Percentiles rank a stretch among this genome's conserved stretches.
phyloP scores from a whole-genome alignment of 306 rosid genomes.

The Alnus glutinosa region DNA sequence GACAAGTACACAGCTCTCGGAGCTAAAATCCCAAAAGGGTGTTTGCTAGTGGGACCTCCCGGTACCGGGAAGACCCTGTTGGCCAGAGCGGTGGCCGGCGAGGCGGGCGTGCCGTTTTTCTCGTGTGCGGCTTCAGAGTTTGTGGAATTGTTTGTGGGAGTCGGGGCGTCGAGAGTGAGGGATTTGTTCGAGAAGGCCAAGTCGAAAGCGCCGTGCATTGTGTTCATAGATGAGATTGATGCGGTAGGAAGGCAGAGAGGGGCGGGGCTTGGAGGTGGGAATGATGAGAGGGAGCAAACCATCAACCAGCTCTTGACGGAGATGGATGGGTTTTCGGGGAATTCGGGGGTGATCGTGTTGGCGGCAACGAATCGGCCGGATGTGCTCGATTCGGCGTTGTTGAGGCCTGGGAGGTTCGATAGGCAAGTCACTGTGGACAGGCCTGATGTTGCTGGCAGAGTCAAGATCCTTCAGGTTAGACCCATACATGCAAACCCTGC shows the following conservation, averaged over 20 bases:
- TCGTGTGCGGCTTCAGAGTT: conserved; percentile 98
- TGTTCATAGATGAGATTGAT: conserved; percentile 94
- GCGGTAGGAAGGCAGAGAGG: conserved; percentile 99
- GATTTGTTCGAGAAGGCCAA: conserved; percentile 98
- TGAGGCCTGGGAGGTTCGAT: conserved; percentile 93
- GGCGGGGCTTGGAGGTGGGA: conserved; percentile 98
- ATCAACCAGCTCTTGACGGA: conserved; percentile 97
- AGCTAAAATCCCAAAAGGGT: conserved; percentile 96
- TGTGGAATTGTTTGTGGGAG: conserved; percentile 92
- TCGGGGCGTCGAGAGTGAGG: conserved; percentile 94
- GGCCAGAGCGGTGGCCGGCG: conserved; percentile 93
- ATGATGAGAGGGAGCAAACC: conserved; percentile 98
- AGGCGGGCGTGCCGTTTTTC: conserved; percentile 93
- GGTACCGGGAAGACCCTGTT: conserved; percentile 95
- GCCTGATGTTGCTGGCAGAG: conserved; percentile 98
- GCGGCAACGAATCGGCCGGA: conserved; percentile 98
- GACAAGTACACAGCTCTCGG: conserved; percentile 93
- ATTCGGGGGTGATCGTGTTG: conserved; percentile 93
- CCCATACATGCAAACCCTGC: not conserved
- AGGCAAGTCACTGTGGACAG: conserved; percentile 97
- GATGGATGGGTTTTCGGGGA: conserved; percentile 98
- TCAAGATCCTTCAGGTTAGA: conserved; percentile 90
- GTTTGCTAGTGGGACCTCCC: conserved; percentile 94
- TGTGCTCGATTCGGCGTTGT: conserved; percentile 85
- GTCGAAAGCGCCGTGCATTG: conserved; percentile 98